phyloP scores from a whole-genome alignment of 768 basidiomycete species.

The Boletus rubescentipes region DNA sequence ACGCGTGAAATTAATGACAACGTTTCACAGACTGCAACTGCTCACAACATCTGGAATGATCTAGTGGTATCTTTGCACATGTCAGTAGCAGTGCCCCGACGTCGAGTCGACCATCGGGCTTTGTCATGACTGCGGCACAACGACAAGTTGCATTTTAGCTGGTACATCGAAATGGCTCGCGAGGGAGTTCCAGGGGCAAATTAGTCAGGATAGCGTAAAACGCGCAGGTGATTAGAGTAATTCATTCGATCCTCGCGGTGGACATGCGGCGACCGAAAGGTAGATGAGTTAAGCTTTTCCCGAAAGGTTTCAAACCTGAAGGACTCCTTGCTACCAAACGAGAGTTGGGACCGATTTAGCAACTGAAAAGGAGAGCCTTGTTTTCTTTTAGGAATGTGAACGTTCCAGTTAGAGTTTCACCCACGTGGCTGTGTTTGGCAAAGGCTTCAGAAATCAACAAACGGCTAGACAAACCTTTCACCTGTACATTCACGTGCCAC shows the following conservation, averaged over 20 bases:
- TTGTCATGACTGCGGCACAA: neutral
- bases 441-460: conserved; percentile 22
- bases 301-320: neutral
- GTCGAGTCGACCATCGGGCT: neutral
- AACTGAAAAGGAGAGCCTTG: neutral
- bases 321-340: neutral
- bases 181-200: neutral
- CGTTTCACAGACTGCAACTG: neutral
- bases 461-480: neutral
- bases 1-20: neutral
- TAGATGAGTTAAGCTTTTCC: conserved; percentile 4
- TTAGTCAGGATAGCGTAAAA: conserved; percentile 19
- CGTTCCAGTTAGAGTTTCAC: no score
- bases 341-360: neutral
- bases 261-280: conserved; percentile 18
- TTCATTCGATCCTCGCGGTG: conserved; percentile 24
- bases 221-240: conserved; percentile 11
- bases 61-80: neutral
- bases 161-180: neutral
- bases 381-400: conserved; percentile 2
- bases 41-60: neutral
- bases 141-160: neutral
- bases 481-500: neutral
- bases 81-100: neutral
- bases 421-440: conserved; percentile 27